A percentile compares a stretch with the other conserved stretches of the same genome.
These are phyloP conservation scores for Groenewaldozyma auringiensis DNA, from an alignment of 1,139 yeast genomes.

Conservation along the genomic window DNA sequence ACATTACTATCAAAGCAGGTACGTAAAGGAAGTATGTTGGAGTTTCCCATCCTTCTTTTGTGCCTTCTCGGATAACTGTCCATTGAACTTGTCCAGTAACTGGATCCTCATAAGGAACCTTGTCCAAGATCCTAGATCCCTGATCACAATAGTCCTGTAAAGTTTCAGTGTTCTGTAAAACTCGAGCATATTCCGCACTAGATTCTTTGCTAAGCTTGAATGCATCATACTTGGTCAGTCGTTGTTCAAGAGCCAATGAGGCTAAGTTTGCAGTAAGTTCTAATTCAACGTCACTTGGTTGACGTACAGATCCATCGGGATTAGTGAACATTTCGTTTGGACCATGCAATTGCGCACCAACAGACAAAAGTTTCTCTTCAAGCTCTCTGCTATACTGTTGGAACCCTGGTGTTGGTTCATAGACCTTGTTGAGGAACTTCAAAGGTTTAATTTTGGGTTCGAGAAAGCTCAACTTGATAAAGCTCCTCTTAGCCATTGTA, in stretches of 20 bases:
- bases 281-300: constrained; percentile 64
- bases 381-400: constrained; percentile 23
- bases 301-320: constrained; percentile 70
- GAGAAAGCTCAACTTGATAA: neutral
- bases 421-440: constrained; percentile 18
- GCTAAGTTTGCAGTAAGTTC: constrained; percentile 69
- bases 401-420: constrained; percentile 20
- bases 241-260: constrained; percentile 50
- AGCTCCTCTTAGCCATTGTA: neutral
- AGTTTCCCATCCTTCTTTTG: constrained; percentile 82
- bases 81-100: constrained; percentile 72
- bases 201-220: constrained; percentile 35
- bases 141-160: constrained; percentile 2
- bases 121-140: constrained; percentile 64
- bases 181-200: neutral
- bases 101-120: constrained; percentile 76
- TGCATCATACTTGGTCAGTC: constrained; percentile 53
- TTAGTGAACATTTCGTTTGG: constrained; percentile 49
- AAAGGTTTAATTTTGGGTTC: constrained; percentile 3
- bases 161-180: neutral
- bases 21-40: constrained; percentile 63
- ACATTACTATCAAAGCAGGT: constrained; percentile 48
- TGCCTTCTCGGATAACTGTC: constrained; percentile 69
- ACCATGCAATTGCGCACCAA: constrained; percentile 26
- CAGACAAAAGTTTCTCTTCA: constrained; percentile 27